Percentiles rank a stretch among this genome's conserved stretches.
Conservation (phyloP, 257 asterid genomes). For the Solanum clarkiae region DNA sequence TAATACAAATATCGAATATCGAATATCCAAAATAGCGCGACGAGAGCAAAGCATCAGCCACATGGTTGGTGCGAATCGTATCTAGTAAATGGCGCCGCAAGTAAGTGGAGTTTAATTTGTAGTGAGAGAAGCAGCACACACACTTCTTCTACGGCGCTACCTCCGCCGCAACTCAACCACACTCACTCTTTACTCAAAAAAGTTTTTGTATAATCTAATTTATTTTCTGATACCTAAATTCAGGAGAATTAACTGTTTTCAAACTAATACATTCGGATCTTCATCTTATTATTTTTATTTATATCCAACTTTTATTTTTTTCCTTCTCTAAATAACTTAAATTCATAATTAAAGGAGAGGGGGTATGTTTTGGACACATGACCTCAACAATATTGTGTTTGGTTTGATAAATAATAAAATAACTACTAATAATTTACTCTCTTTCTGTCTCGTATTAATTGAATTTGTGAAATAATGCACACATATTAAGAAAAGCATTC, state of each 20-base stretch:
- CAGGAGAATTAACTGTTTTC: neutral
- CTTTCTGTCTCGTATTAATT: rapidly evolving
- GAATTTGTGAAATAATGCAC: too few species aligned
- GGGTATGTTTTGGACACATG: too few species aligned
- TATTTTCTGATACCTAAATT: neutral
- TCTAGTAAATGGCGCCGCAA: conserved; percentile 26
- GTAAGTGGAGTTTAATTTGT: neutral
- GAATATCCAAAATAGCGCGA: too few species aligned
- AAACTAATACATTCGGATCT: neutral
- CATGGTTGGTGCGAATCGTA: neutral
- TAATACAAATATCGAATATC: too few species aligned
- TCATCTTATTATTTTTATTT: neutral
- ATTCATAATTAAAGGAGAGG: neutral
- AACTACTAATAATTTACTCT: too few species aligned
- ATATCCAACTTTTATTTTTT: too few species aligned
- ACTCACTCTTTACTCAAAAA: neutral
- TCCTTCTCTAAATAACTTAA: rapidly evolving
- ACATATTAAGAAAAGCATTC: too few species aligned
- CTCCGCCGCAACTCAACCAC: conserved; percentile 11
- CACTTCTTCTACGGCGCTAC: conserved; percentile 6
- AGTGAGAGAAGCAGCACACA: neutral
- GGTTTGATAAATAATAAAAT: too few species aligned
- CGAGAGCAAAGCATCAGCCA: neutral
- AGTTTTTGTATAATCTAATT: neutral
- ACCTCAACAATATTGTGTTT: too few species aligned